Evolutionary conservation across 2,329 filamentous ascomycete genomes (phyloP), one percentile per base, ranked within the genome.

Genomic region (Pestalotiopsis fici): DNA sequence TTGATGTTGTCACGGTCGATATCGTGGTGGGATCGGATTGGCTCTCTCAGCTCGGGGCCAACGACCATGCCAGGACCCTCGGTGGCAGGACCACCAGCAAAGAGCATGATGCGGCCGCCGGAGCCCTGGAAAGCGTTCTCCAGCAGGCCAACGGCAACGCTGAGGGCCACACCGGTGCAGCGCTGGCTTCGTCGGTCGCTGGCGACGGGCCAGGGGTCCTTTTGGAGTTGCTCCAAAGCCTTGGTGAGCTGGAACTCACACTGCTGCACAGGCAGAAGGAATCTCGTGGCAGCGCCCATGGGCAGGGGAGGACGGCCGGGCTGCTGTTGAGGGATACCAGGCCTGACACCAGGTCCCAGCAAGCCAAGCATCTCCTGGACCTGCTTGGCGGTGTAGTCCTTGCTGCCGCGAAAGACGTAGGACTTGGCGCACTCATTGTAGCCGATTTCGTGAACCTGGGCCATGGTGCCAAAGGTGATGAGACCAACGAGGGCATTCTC

Each of bases 1-100:
- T 99, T 99, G 83, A 97, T 97, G 79, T 98, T 98, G 81, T 99
- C 96, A 67, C 95, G 90, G 78, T 99, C 96, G 80, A 99, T 99
- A 76, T 99, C 96, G 81, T 99, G 96, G 82, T 99, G 96, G 55
- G 95, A 98, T 77, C 96, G 92, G 72, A 99, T 98, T 11, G 97
- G 94, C 79, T 99, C 96, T 79, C 95, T 92, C 71, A 99, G 85
- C 81, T 99, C 96, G 27, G 96, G 93, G 2, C 95, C 95, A 77
- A 99, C 96, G 37, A 99, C 96, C 88, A 97, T 94, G 69, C 96
- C 96, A 12, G 96, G 96, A 1, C 96, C 96, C 80, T 99, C 96
- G 0, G 96, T 99, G 54, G 95, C 94, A 65, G 96, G 92, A 43
- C 96, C 96, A 76, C 95, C 97, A 65, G 95, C 93, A 79, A 99